Base-by-base conservation (phyloP, 495 filamentous ascomycete genomes). In the Aspergillus saccharolyticus region DNA sequence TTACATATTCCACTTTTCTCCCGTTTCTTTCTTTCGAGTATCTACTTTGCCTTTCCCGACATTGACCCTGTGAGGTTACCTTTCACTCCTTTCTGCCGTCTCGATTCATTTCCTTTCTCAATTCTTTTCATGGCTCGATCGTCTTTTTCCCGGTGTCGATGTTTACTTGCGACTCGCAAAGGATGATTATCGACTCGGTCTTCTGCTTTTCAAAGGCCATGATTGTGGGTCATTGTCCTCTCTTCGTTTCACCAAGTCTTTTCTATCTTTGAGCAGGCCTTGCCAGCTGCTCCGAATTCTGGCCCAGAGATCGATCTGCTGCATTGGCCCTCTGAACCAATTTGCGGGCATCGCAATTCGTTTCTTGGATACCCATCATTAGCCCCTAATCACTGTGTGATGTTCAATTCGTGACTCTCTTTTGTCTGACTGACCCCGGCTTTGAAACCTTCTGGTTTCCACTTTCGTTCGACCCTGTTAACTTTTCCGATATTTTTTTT, bases 291-390 rank as follows among this genome's bases (percentile, higher is more conserved):
- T 59, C 48, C 48, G 18, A 21, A 51, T 53, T 18, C 17, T 45
- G 47, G 49, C 15, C 50, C 43, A 33, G 39, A 20, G 57, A 46
- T 17, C 21, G 18, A 24, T 45, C 21, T 25, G 19, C 15, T 53
- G 33, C 14, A 20, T 53, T n/a, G 43, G 20, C 21, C 21, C 39
- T 7, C 39, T 49, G 16, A 51, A 54, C 20, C 47, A 33, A 50
- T 54, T 58, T 62, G 53, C 57, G 42, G 42, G 51, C 60, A 53
- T 61, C 60, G 52, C 47, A 58, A 58, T 68, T 59, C 58, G 53
- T 61, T 62, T 64, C 62, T 63, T 64, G 56, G 65, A 67, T 67
- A 64, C 65, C 62, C 61, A 47, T 57, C 42, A 20, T 56, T 53
- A 56, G 21, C 30, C 53, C 59, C 39, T 60, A 59, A 62, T 60